Evolutionary conservation across 192 early-diverging fungal species (phyloP).

Genomic region (Geosiphon pyriformis): DNA sequence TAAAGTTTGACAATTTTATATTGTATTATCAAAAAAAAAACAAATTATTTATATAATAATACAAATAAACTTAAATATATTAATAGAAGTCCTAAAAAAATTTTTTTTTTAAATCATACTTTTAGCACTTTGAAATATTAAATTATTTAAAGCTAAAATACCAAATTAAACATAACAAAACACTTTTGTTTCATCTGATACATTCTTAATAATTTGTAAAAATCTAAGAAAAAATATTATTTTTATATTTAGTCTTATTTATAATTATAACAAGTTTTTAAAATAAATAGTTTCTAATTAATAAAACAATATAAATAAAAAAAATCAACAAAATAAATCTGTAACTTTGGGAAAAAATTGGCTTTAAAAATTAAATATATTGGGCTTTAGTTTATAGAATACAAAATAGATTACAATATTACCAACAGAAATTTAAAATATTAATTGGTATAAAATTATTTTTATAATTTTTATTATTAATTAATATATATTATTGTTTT

Average conservation of each 20-base stretch:
- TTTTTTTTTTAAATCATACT: constrained; percentile 66
- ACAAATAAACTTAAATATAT: constrained; percentile 64
- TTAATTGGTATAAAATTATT: too few relatives aligned
- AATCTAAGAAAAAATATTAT: constrained; percentile 63
- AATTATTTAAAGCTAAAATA: constrained; percentile 57
- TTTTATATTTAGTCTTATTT: too few relatives aligned
- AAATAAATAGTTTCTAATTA: too few relatives aligned
- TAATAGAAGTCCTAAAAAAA: constrained; percentile 58
- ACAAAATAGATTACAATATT: too few relatives aligned
- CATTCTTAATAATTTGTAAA: constrained; percentile 62
- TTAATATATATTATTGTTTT: too few relatives aligned
- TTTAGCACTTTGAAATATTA: constrained; percentile 52
- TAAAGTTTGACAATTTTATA: constrained; percentile 37
- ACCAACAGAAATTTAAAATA: too few relatives aligned
- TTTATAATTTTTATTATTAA: too few relatives aligned
- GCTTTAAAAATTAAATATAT: constrained; percentile 69
- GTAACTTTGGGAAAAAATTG: constrained; percentile 82
- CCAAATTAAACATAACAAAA: constrained; percentile 43
- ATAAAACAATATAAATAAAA: constrained; percentile 81
- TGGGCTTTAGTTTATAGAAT: constrained; percentile 30
- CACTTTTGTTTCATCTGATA: constrained; percentile 52
- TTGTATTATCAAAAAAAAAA: constrained; percentile 73
- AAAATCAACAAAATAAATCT: constrained; percentile 81
- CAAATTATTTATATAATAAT: constrained; percentile 62
- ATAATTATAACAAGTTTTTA: constrained; percentile 77